Base-by-base conservation (phyloP, 768 basidiomycete species). In the Tricholoma hemisulphureum region DNA sequence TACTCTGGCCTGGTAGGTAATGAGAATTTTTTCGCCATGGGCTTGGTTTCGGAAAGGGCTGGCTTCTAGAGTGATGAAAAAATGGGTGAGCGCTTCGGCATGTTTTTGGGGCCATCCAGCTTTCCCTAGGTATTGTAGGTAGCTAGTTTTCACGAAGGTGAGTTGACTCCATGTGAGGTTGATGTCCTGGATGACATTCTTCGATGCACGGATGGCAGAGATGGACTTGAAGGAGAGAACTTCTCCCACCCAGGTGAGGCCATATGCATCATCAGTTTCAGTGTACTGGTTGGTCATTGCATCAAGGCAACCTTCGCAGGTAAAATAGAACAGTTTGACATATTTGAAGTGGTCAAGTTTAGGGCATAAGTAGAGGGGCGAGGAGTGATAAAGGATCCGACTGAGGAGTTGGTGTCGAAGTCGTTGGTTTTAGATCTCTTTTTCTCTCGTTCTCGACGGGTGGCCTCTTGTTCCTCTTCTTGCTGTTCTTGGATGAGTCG, bases 161-260 rank as follows among this genome's bases (percentile, higher is more conserved):
- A n/a, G n/a, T n/a, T n/a, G n/a, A n/a, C n/a, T n/a, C n/a, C n/a
- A n/a, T n/a, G n/a, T n/a, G 10, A 71, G 61, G 0, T 66, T 43
- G 1, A 62, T 56, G 57, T 71, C 65, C 0, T n/a, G 37, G 0
- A 60, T 24, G 0, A 46, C 62, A 2, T 61, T 53, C 6, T 20
- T 35, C 1, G 68, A 71, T 0, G 67, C 60, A 16, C 61, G 62
- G 48, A 62, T 48, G 0, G 65, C 55, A 1, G 68, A 49, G 0
- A 61, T 29, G 0, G 65, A 64, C 1, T 55, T 21, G 0, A 70
- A 34, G 0, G 60, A 34, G 0, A 69, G 35, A 0, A 56, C 21
- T 8, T 66, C 29, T 1, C 64, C 51, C 1, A 48, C 5, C 1
- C 43, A 56, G 14, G 59, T 49, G 4, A 71, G 14, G 0, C 67